Conservation (phyloP, 495 filamentous ascomycete genomes). For the Endocarpon pusillum region DNA sequence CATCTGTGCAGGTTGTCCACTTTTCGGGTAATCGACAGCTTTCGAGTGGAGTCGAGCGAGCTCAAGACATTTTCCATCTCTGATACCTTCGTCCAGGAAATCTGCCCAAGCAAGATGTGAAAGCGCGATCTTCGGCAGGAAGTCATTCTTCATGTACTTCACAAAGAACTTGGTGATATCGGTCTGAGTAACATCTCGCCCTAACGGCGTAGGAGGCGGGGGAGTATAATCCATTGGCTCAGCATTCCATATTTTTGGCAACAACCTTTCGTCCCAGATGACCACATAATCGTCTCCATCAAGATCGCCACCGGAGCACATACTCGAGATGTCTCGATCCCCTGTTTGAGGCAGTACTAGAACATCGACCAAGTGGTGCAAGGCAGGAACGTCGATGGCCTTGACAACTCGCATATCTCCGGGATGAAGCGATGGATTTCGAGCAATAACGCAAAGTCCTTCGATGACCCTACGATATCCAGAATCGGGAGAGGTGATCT, state of each 20-base stretch:
- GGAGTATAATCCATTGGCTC: constrained; percentile 54
- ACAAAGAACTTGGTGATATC: constrained; percentile 79
- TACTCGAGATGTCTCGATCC: constrained; percentile 69
- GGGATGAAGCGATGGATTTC: constrained; percentile 88
- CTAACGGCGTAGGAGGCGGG: too few species aligned
- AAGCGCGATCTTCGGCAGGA: constrained; percentile 59
- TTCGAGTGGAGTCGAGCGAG: constrained; percentile 73
- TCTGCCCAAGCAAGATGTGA: constrained; percentile 75
- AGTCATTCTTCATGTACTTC: constrained; percentile 83
- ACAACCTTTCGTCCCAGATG: constrained; percentile 71
- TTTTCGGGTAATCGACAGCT: constrained; percentile 88
- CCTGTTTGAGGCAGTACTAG: constrained; percentile 76
- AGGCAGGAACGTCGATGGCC: constrained; percentile 56
- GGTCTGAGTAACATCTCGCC: constrained; percentile 41
- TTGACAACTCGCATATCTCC: constrained; percentile 80
- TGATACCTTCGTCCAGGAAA: constrained; percentile 38
- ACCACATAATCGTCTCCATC: constrained; percentile 94
- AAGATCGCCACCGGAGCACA: constrained; percentile 92
- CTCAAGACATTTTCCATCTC: constrained; percentile 50
- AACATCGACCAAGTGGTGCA: constrained; percentile 64
- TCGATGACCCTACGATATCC: constrained; percentile 46
- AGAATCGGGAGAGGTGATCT: constrained; percentile 41
- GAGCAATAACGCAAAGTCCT: constrained; percentile 67
- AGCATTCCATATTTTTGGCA: constrained; percentile 51
- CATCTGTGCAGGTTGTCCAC: constrained; percentile 61